Conservation (phyloP, 106 monocot species). For the Dendrobium chrysotoxum region DNA sequence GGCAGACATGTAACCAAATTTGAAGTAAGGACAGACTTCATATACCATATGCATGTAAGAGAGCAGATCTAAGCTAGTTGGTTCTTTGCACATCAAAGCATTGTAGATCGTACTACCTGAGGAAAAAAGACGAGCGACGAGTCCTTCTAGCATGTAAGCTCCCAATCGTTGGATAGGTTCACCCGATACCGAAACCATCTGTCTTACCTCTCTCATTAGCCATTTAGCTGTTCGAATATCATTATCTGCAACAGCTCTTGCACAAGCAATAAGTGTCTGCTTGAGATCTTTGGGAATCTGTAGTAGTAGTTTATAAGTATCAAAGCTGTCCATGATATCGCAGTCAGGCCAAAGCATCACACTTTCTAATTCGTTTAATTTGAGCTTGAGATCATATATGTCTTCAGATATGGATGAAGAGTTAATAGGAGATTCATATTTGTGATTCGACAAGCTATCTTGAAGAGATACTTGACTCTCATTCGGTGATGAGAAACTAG, state of each 20-base stretch:
- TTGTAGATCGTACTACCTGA: constrained; percentile 88
- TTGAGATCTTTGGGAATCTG: constrained; percentile 58
- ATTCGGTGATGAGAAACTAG: not conserved
- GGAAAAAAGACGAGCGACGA: constrained; percentile 59
- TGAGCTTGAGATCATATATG: constrained; percentile 49
- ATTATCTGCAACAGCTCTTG: constrained; percentile 64
- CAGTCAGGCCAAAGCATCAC: constrained; percentile 51
- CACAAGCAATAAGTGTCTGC: constrained; percentile 59
- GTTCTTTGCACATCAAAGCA: constrained; percentile 75
- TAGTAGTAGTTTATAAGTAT: constrained; percentile 40
- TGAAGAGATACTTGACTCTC: constrained; percentile 26
- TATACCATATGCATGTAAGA: constrained; percentile 88
- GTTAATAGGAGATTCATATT: constrained; percentile 51
- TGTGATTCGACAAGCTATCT: constrained; percentile 47
- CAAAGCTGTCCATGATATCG: constrained; percentile 25
- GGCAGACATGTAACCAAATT: constrained; percentile 89
- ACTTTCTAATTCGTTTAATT: constrained; percentile 62
- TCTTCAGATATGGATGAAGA: constrained; percentile 72
- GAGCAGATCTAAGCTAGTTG: constrained; percentile 60
- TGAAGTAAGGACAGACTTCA: constrained; percentile 88
- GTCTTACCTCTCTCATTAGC: constrained; percentile 45
- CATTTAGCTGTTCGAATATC: constrained; percentile 22
- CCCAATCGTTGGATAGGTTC: constrained; percentile 73
- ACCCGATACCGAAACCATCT: constrained; percentile 80
- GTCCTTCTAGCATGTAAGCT: constrained; percentile 82